Percentiles rank a stretch among this genome's conserved stretches.
Evolutionary conservation across 2,329 filamentous ascomycete genomes (phyloP).

Genomic region (Arthrobotrys sphaeroides): DNA sequence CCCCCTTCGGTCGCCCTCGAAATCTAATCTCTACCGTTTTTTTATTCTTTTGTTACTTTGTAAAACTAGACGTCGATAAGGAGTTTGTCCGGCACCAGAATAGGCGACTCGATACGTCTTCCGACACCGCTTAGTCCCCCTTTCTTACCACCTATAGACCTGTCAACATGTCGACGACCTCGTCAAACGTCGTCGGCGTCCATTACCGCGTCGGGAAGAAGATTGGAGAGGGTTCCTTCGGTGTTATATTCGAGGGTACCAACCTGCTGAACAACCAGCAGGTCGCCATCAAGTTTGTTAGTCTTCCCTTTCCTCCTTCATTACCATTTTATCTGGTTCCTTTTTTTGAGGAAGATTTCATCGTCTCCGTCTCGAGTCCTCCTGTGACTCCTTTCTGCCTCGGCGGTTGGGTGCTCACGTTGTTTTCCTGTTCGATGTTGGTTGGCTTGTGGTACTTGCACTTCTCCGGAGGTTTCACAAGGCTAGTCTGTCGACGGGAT

Average conservation of each 20-base stretch:
- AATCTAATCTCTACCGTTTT: background rate
- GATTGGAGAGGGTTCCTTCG: conserved; percentile 97
- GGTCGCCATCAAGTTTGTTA: conserved; percentile 98
- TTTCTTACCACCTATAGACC: conserved; percentile 76
- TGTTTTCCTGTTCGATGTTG: background rate
- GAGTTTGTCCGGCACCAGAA: conserved; percentile 36
- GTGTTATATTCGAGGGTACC: conserved; percentile 98
- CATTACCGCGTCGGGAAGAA: conserved; percentile 99
- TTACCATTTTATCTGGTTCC: conserved; percentile 7
- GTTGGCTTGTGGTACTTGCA: conserved; percentile 22
- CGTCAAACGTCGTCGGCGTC: conserved; percentile 96
- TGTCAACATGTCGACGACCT: conserved; percentile 60
- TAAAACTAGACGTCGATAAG: conserved; percentile 9
- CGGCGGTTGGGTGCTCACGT: background rate
- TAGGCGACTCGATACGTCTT: conserved; percentile 53
- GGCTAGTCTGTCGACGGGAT: background rate
- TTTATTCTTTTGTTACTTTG: background rate
- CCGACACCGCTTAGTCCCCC: conserved; percentile 26
- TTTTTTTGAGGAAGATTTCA: background rate
- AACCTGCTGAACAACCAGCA: conserved; percentile 99
- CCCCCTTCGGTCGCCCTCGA: background rate
- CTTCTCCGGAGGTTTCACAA: conserved; percentile 39
- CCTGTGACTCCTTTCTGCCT: background rate
- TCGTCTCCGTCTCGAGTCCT: background rate
- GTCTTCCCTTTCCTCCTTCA: conserved; percentile 61